Percentiles rank a stretch among this genome's conserved stretches.
These are phyloP conservation scores for Dipteronia dyeriana DNA, from an alignment of 345 rosid genomes.

Conservation along the genomic window DNA sequence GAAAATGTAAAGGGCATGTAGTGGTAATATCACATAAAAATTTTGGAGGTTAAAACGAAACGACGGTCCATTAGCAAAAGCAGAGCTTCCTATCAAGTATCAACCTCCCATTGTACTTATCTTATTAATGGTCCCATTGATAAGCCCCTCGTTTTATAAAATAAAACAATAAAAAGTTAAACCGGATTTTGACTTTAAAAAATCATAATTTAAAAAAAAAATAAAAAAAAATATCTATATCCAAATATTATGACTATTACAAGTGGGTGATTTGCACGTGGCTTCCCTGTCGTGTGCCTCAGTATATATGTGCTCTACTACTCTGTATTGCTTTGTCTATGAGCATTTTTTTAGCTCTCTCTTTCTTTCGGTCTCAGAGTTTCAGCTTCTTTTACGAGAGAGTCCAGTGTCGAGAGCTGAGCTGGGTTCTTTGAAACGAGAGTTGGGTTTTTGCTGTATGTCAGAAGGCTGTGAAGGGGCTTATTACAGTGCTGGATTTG, in stretches of 20 bases:
- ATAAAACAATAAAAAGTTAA: background rate
- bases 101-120: conserved; percentile 27
- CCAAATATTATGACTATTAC: background rate
- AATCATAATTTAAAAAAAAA: background rate
- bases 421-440: background rate
- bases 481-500: conserved; percentile 66
- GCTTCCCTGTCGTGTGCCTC: background rate
- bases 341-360: no score
- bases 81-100: conserved; percentile 38
- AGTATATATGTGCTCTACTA: background rate
- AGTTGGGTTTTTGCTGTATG: conserved; percentile 62
- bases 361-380: no score
- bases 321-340: background rate
- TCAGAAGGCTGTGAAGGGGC: conserved; percentile 73
- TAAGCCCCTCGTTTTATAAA: conserved; percentile 24
- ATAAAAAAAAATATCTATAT: background rate
- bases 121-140: conserved; percentile 19
- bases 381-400: background rate
- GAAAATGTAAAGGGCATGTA: conserved; percentile 22
- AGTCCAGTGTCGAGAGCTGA: background rate
- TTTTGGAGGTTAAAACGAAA: background rate
- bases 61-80: conserved; percentile 16
- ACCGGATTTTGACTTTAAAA: conserved; percentile 3
- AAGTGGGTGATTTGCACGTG: conserved; percentile 27
- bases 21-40: conserved; percentile 11